Percentiles rank a stretch among this genome's conserved stretches.
These are phyloP conservation scores for Clathrospora elynae DNA, from an alignment of 2,329 filamentous ascomycete species.

Conservation along the genomic window DNA sequence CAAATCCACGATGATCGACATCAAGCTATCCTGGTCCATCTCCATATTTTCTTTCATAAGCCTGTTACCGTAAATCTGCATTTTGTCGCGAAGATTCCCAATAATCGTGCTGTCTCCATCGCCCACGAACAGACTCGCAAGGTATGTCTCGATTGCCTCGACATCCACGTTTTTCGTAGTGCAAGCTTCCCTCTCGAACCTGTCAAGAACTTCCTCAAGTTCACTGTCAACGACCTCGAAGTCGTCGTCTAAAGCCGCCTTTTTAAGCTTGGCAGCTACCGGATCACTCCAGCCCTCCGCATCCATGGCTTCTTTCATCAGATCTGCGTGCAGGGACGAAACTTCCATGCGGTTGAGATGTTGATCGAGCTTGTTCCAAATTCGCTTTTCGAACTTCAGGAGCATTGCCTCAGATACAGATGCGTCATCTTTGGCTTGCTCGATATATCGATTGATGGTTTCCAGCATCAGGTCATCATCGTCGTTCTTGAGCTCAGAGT, in stretches of 20 bases:
- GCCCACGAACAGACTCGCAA: conserved; percentile 20
- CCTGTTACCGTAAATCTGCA: conserved; percentile 22
- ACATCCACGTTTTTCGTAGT: conserved; percentile 21
- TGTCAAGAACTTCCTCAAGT: conserved; percentile 58
- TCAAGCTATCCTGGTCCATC: conserved; percentile 52
- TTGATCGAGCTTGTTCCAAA: conserved; percentile 56
- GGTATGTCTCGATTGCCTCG: conserved; percentile 28
- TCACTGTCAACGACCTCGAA: conserved; percentile 60
- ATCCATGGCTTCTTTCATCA: conserved; percentile 50
- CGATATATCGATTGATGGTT: conserved; percentile 59
- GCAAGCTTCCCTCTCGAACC: conserved; percentile 33
- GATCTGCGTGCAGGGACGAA: conserved; percentile 60
- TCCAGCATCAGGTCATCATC: conserved; percentile 32
- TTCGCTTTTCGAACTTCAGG: conserved; percentile 53
- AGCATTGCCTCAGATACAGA: conserved; percentile 57
- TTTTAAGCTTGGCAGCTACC: conserved; percentile 20
- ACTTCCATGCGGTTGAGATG: conserved; percentile 62
- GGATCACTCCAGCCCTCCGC: conserved; percentile 37
- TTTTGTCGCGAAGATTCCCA: conserved; percentile 14
- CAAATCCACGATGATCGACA: conserved; percentile 56
- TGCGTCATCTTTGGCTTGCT: conserved; percentile 60
- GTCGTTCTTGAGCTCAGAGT: conserved; percentile 39
- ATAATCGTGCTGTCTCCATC: conserved; percentile 7
- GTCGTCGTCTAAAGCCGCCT: conserved; percentile 37
- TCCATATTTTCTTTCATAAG: conserved; percentile 24